These are phyloP conservation scores for Exophiala calicioides DNA, from an alignment of 2,329 filamentous ascomycete genomes.

Conservation along the genomic window DNA sequence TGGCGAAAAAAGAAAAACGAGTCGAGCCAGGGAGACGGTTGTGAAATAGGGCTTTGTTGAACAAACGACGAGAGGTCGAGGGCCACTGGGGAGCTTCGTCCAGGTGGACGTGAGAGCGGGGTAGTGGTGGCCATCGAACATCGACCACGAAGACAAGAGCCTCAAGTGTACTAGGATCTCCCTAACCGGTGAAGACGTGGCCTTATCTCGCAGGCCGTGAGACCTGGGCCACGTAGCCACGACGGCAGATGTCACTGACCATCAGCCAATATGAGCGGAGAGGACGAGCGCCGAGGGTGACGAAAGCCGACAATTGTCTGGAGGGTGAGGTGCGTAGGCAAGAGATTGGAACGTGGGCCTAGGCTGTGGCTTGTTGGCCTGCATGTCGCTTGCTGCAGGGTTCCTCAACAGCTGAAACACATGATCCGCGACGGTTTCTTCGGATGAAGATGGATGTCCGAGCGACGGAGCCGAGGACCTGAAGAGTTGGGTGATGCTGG, in stretches of 20 bases:
- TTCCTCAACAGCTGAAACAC: constrained; percentile 9
- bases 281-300: constrained; percentile 1
- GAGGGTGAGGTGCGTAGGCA: background rate
- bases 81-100: constrained; percentile 9
- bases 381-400: constrained; percentile 24
- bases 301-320: background rate
- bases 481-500: background rate
- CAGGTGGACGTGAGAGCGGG: constrained; percentile 16
- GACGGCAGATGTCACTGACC: constrained; percentile 12
- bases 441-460: background rate
- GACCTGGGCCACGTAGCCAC: constrained; percentile 7
- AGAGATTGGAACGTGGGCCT: constrained; percentile 11
- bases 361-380: constrained; percentile 25
- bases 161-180: constrained; percentile 15
- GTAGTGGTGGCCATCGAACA: constrained; percentile 9
- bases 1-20: constrained; percentile 15
- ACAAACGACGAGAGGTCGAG: no score
- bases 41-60: no score
- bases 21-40: no score
- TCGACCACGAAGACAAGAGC: constrained; percentile 14
- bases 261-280: constrained; percentile 17
- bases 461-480: background rate
- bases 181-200: constrained; percentile 15
- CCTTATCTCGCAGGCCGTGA: background rate
- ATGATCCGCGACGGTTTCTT: constrained; percentile 5